phyloP scores from a whole-genome alignment of 371 early-diverging fungal species.

The Umbelopsis sp. region DNA sequence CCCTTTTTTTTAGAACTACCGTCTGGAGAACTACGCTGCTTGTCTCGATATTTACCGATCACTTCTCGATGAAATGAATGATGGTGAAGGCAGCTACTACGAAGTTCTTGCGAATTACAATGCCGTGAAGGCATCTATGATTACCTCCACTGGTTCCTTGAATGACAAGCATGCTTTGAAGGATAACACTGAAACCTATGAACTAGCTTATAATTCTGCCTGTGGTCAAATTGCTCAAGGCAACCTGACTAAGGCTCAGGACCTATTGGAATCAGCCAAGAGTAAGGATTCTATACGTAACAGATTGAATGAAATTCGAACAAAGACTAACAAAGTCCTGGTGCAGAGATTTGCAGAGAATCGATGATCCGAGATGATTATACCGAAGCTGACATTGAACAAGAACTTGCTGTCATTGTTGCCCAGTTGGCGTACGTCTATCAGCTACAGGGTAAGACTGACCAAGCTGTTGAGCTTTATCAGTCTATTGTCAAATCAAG shows the following conservation, averaged over 20 bases:
- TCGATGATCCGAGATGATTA: slow-evolving; percentile 52
- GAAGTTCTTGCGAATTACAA: slow-evolving; percentile 61
- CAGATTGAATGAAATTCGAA: too few species aligned
- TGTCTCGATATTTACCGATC: slow-evolving; percentile 27
- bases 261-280: slow-evolving; percentile 55
- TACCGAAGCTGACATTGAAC: slow-evolving; percentile 68
- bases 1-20: slow-evolving; percentile 28
- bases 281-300: slow-evolving; percentile 40
- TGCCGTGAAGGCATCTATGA: slow-evolving; percentile 69
- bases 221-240: slow-evolving; percentile 62
- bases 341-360: slow-evolving; percentile 43
- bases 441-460: slow-evolving; percentile 62
- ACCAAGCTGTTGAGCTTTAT: slow-evolving; percentile 69
- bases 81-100: slow-evolving; percentile 42
- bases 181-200: slow-evolving; percentile 58
- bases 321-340: slow-evolving; percentile 6
- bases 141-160: slow-evolving; percentile 16
- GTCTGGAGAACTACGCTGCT: slow-evolving; percentile 33
- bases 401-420: slow-evolving; percentile 69
- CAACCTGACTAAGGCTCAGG: slow-evolving; percentile 57
- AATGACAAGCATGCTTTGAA: slow-evolving; percentile 27
- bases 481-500: slow-evolving; percentile 60
- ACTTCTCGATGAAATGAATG: slow-evolving; percentile 22
- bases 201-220: slow-evolving; percentile 73
- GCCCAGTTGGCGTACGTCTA: slow-evolving; percentile 77